Evolutionary conservation across 345 rosid genomes (phyloP).

Genomic region (Iberis pinnata): DNA sequence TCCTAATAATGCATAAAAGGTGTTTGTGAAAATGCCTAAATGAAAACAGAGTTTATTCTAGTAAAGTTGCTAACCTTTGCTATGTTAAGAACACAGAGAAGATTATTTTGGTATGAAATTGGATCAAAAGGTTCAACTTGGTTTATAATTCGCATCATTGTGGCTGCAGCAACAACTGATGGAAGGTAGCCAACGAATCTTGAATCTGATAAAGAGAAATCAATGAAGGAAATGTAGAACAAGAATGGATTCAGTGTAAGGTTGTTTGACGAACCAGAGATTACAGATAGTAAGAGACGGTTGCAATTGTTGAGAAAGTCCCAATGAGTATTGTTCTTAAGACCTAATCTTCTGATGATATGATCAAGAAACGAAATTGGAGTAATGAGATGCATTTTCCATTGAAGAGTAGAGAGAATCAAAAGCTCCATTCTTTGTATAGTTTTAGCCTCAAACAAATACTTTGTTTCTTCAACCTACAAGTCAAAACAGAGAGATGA

Average conservation of each 20-base stretch:
- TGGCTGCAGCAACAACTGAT: constrained; percentile 75
- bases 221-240: background rate
- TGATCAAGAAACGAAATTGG: constrained; percentile 78
- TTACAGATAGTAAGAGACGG: constrained; percentile 46
- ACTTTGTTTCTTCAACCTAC: constrained; percentile 68
- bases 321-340: constrained; percentile 51
- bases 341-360: constrained; percentile 61
- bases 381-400: constrained; percentile 92
- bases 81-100: constrained; percentile 48
- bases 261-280: constrained; percentile 54
- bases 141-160: constrained; percentile 66
- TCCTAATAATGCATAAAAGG: constrained; percentile 43
- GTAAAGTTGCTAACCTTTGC: constrained; percentile 40
- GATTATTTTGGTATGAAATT: constrained; percentile 44
- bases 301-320: constrained; percentile 67
- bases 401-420: constrained; percentile 68
- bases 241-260: background rate
- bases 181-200: constrained; percentile 64
- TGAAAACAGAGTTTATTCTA: constrained; percentile 3
- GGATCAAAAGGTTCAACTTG: constrained; percentile 47
- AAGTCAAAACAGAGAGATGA: constrained; percentile 2
- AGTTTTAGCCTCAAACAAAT: constrained; percentile 71
- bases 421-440: constrained; percentile 96
- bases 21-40: constrained; percentile 11
- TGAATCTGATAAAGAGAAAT: constrained; percentile 41